These are phyloP conservation scores for Rhizophagus sp. DNA, from an alignment of 192 early-diverging fungal species.

Conservation along the genomic window DNA sequence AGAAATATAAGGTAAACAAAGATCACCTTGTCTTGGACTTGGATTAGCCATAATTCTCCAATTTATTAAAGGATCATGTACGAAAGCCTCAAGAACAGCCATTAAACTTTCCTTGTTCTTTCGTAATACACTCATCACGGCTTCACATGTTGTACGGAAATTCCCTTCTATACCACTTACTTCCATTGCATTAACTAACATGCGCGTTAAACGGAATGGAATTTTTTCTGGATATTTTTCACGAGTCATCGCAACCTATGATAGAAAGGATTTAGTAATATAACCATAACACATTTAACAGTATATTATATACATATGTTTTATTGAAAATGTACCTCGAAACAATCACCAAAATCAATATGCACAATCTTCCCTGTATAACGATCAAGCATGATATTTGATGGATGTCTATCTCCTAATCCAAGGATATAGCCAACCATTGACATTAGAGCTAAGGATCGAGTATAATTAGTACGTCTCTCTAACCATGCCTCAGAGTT, in stretches of 20 bases:
- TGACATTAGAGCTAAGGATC: slow-evolving; percentile 95
- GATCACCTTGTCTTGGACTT: slow-evolving; percentile 47
- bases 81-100: slow-evolving; percentile 98
- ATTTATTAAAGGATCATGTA: slow-evolving; percentile 94
- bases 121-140: slow-evolving; percentile 93
- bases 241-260: slow-evolving; percentile 87
- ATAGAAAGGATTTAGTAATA: background rate
- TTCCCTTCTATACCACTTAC: slow-evolving; percentile 94
- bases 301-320: background rate
- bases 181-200: slow-evolving; percentile 99
- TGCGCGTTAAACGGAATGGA: slow-evolving; percentile 98
- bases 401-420: slow-evolving; percentile 94
- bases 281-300: background rate
- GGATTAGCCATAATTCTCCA: slow-evolving; percentile 70
- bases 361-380: slow-evolving; percentile 92
- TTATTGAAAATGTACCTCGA: slow-evolving; percentile 63
- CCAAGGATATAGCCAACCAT: slow-evolving; percentile 99
- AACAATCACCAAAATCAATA: slow-evolving; percentile 98
- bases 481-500: slow-evolving; percentile 97
- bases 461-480: slow-evolving; percentile 90
- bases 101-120: slow-evolving; percentile 96
- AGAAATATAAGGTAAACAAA: background rate
- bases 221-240: slow-evolving; percentile 97
- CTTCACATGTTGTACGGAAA: slow-evolving; percentile 93
- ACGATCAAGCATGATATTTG: slow-evolving; percentile 91